Percentiles rank a stretch among this genome's conserved stretches.
phyloP scores from a whole-genome alignment of 2,329 filamentous ascomycete species.

The Pezicula rhizophila region DNA sequence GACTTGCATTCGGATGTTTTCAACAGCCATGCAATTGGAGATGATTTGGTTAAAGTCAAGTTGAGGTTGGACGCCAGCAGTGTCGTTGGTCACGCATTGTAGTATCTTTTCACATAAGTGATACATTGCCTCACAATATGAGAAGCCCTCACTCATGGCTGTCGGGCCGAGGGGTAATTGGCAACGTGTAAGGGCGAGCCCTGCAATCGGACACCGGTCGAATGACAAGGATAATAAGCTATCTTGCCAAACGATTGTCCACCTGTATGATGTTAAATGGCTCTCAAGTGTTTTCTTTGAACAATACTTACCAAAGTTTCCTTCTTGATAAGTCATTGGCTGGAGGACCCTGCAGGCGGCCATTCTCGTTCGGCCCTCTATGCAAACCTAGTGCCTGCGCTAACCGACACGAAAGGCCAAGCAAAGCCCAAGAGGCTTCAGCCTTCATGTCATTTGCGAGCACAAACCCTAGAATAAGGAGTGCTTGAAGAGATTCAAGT shows the following conservation, averaged over 20 bases:
- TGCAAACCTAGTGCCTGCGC: conserved; percentile 60
- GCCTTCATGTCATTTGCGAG: conserved; percentile 65
- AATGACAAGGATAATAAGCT: conserved; percentile 61
- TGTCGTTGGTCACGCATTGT: conserved; percentile 26
- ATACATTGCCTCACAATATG: conserved; percentile 61
- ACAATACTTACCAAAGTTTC: conserved; percentile 23
- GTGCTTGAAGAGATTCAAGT: conserved; percentile 58
- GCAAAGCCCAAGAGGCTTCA: conserved; percentile 60
- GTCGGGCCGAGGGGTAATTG: conserved; percentile 47
- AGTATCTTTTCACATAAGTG: conserved; percentile 57
- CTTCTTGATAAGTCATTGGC: conserved; percentile 23
- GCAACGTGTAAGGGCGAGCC: conserved; percentile 21
- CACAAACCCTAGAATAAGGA: conserved; percentile 57
- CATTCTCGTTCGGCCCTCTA: conserved; percentile 23
- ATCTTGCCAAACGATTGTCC: conserved; percentile 63
- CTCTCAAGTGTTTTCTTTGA: not conserved
- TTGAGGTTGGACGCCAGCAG: conserved; percentile 15
- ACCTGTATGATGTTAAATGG: conserved; percentile 26
- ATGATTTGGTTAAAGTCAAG: conserved; percentile 41
- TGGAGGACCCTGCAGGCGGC: conserved; percentile 18
- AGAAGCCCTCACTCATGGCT: conserved; percentile 44
- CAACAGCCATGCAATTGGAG: conserved; percentile 46
- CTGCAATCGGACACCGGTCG: conserved; percentile 60
- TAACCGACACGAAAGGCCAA: conserved; percentile 58
- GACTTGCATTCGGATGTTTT: conserved; percentile 36